Conservation (phyloP, 768 basidiomycete species). For the Phanerochaete sordida region DNA sequence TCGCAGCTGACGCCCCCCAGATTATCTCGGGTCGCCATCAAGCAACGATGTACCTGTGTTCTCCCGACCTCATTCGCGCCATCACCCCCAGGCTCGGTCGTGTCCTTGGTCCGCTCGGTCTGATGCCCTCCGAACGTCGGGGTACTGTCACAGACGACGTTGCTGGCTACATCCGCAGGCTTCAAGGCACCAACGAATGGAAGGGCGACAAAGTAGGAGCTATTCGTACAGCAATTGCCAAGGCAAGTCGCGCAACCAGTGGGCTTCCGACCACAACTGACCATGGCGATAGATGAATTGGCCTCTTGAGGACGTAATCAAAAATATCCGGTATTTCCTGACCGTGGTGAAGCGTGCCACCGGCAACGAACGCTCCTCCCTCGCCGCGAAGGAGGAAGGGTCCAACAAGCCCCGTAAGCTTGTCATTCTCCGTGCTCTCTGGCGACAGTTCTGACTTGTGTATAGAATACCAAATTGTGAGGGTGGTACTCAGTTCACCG, state of each 20-base stretch:
- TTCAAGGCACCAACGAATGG: conserved; percentile 88
- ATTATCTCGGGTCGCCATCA: conserved; percentile 69
- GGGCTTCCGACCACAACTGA: background rate
- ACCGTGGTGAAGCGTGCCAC: conserved; percentile 70
- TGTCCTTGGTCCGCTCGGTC: conserved; percentile 79
- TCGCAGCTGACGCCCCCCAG: conserved; percentile 32
- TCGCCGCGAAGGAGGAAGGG: conserved; percentile 26
- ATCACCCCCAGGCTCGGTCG: conserved; percentile 81
- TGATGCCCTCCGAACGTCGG: conserved; percentile 93
- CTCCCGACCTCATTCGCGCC: conserved; percentile 69
- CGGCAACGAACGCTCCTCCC: conserved; percentile 57
- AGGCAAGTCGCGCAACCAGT: conserved; percentile 40
- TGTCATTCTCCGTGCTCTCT: background rate
- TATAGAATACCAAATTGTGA: conserved; percentile 71
- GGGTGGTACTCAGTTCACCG: conserved; percentile 79
- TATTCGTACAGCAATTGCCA: conserved; percentile 78
- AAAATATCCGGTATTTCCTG: conserved; percentile 77
- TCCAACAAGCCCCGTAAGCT: conserved; percentile 39
- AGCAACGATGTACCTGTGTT: conserved; percentile 84
- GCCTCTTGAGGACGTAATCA: conserved; percentile 68
- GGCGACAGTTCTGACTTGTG: background rate
- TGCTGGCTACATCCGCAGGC: conserved; percentile 70
- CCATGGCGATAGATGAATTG: conserved; percentile 58
- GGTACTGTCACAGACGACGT: conserved; percentile 94
- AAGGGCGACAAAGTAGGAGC: conserved; percentile 85